A percentile compares a stretch with the other conserved stretches of the same genome.
These are phyloP conservation scores for Dipodascopsis tothii DNA, from an alignment of 805 yeast genomes.

Conservation along the genomic window DNA sequence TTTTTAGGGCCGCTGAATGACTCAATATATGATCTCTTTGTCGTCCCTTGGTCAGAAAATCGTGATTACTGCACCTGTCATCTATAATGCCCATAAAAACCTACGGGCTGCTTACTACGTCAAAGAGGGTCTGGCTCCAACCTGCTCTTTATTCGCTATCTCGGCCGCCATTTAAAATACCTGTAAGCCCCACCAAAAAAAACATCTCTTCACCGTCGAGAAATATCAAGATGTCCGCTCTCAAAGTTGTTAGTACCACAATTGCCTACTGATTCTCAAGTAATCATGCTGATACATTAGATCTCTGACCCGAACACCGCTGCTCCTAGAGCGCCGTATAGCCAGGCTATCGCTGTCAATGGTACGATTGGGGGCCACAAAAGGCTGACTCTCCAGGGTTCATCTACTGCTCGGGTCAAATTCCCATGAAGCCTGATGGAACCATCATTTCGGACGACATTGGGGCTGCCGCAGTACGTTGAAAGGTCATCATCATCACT, in stretches of 20 bases:
- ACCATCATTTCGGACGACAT: constrained; percentile 70
- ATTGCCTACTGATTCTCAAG: neutral
- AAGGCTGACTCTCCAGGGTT: no score
- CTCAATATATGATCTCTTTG: no score
- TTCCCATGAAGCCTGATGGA: constrained; percentile 72
- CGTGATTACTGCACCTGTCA: no score
- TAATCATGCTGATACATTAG: constrained; percentile 24
- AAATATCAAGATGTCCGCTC: constrained; percentile 8
- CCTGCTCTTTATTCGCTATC: neutral
- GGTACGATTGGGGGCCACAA: no score
- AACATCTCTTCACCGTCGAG: neutral
- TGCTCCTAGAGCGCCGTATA: constrained; percentile 93
- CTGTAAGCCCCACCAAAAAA: neutral
- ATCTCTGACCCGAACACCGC: constrained; percentile 73
- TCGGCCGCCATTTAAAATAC: neutral
- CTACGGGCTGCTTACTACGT: no score
- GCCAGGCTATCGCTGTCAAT: constrained; percentile 90
- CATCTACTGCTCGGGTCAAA: constrained; percentile 89
- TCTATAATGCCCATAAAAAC: no score
- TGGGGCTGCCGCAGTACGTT: constrained; percentile 36
- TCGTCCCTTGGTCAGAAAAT: no score
- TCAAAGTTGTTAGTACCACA: constrained; percentile 8
- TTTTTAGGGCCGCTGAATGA: no score
- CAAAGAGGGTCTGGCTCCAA: no score
- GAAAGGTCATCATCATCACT: constrained; percentile 33